Evolutionary conservation across 257 asterid genomes (phyloP), one percentile per base, ranked within the genome.

Genomic region (Lycium barbarum): DNA sequence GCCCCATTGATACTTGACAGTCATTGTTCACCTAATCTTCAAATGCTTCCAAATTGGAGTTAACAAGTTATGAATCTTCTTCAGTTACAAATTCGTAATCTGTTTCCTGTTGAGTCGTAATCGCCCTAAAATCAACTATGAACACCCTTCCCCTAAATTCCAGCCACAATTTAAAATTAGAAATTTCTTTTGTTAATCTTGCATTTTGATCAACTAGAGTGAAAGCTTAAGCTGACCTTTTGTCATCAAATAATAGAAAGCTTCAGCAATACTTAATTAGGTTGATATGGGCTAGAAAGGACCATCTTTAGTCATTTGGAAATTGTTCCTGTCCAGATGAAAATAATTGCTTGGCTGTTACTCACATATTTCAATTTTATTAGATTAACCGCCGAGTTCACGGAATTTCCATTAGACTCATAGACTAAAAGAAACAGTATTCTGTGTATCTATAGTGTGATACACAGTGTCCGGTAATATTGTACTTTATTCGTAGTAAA

Each of bases 321-420:
- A 73, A 73, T 73, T 73, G 3, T 73, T 20, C 59, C 40, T 20
- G 59, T 47, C 80, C 40, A 49, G 45, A 51, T 51, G 62, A 74
- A 74, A 49, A 22, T 73, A 5, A n/a, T n/a, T 5, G 2, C 18
- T 59, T 18, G 65, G 7, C 65, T 59, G 26, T 18, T 59, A 7
- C 65, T 17, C 26, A 4, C 7, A 57, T 43, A 72, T 10, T 72
- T 5, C 38, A n/a, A n/a, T 10, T 72, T n/a, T 72, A 4, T n/a
- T 18, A 71, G 10, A 43, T 45, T n/a, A 43, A n/a, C 5, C 18
- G 55, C 17, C 9, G 20, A 43, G 1, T 5, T 71, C 54, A 71
- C 79, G 17, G 14, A 72, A 45, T 72, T 10, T n/a, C 36, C 57
- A 4, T 9, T 9, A 71, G 79, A 10, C 36, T 63, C 22, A 63